Evolutionary conservation across 495 filamentous ascomycete species (phyloP), one percentile per base, ranked within the genome.

Genomic region (Polyplosphaeria fusca): DNA sequence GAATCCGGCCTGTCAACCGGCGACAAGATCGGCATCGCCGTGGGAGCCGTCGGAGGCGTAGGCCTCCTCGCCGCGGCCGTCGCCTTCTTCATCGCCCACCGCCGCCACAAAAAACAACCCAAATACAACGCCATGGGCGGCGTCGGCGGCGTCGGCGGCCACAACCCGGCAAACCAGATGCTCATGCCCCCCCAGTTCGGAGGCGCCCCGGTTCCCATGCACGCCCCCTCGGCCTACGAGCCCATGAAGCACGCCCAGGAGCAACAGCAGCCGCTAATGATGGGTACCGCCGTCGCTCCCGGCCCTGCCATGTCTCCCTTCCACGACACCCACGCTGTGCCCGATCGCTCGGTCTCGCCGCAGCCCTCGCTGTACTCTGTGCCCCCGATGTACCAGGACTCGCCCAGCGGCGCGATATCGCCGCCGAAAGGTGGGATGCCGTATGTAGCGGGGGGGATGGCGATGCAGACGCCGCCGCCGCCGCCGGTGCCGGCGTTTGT

Each of bases 51-150:
- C 16, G 38, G 14, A 4, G 51, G 51, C 5, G 26, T 22, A 11
- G 51, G 9, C 2, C 18, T 37, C 13, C 11, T 54, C 4, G 40
- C 24, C 16, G 39, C 41, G 20, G 11, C 24, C 5, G 39, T 37
- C 28, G 39, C 27, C 18, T 44, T 54, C 38, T 45, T 43, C 12
- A 5, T 54, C 39, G 38, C 23, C 19, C 45, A 47, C 23, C 26
- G 22, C 14, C 9, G 51, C 24, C 38, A 37, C 11, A 44, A 44
- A 7, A 35, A 18, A 11, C n/a, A n/a, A n/a, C n/a, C n/a, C n/a
- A 44, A 35, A 24, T 54, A 54, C 19, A 44, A 16, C 20, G 5
- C 20, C n/a, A n/a, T 54, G 1, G 51, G 51, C 12, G 47, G 27
- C 20, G 27, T 5, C 18, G 20, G 16, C 7, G 30, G 30, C 14